A percentile compares a stretch with the other conserved stretches of the same genome.
Evolutionary conservation across 2,329 filamentous ascomycete species (phyloP).

Genomic region (Claviceps purpurea): DNA sequence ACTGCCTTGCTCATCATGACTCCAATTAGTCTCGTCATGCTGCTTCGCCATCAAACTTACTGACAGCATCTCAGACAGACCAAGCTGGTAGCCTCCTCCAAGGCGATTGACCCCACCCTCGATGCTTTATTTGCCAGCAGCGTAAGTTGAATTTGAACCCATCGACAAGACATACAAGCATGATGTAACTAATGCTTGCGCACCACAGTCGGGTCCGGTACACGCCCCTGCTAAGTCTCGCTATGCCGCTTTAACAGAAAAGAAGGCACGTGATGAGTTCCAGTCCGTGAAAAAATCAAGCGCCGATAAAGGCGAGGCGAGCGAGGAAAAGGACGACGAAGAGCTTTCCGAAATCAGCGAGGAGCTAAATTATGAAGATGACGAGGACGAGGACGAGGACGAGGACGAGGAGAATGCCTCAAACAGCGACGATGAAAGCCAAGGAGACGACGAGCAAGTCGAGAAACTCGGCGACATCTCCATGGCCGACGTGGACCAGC

Average conservation of each 20-base stretch:
- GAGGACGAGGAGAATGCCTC: not conserved
- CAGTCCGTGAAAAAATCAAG: slow-evolving; percentile 12
- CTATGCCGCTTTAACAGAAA: slow-evolving; percentile 26
- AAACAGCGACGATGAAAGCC: slow-evolving; percentile 5
- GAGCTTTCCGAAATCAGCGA: slow-evolving; percentile 16
- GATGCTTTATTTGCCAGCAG: slow-evolving; percentile 59
- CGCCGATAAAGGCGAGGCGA: slow-evolving; percentile 15
- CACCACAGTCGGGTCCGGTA: slow-evolving; percentile 36
- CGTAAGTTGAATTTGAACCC: slow-evolving; percentile 36
- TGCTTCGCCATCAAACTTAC: slow-evolving; percentile 8
- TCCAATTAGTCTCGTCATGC: not conserved
- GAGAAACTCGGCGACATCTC: not conserved
- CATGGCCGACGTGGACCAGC: slow-evolving; percentile 1
- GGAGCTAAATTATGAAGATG: slow-evolving; percentile 11
- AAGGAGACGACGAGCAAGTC: slow-evolving; percentile 11
- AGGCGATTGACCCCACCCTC: slow-evolving; percentile 54
- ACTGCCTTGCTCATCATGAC: not conserved
- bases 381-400: slow-evolving; percentile 16
- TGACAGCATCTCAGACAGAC: slow-evolving; percentile 19
- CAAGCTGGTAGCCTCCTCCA: slow-evolving; percentile 30
- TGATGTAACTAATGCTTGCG: not conserved
- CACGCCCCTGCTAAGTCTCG: slow-evolving; percentile 30
- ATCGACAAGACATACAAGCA: not conserved
- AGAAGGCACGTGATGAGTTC: slow-evolving; percentile 14
- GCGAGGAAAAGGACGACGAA: slow-evolving; percentile 16